Evolutionary conservation across 352 stramenopile genomes (phyloP), one percentile per base, ranked within the genome.

Genomic region (Pythium dissotocum): DNA sequence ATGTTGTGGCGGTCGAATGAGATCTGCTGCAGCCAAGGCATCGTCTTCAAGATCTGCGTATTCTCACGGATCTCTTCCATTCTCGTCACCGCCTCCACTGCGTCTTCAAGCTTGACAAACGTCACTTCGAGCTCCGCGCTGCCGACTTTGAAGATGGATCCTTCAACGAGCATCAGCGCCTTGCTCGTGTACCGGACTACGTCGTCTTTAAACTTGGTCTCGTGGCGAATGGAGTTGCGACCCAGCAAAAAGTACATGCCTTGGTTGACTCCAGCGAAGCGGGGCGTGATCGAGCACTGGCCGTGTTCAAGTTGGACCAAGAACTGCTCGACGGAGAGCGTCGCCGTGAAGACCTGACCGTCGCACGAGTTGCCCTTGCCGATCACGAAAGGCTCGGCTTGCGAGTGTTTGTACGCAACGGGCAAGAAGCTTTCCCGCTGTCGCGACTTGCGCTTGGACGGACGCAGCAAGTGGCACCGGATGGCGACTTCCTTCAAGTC

Each of bases 171-270:
- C 65, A 91, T 78, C n/a, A 92, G 61, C 26, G 84, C 80, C 32
- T 91, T 90, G 75, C 84, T 92, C 0, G 80, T 88, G 32, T 80
- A 77, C 13, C 83, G 80, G 33, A 92, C 73, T 44, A 88, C 42
- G 28, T 92, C 84, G 4, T 73, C 46, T 16, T 68, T 70, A 24
- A 75, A 68, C 24, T 61, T 70, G 2, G 42, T 51, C 40, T 77
- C 77, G 55, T 87, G 79, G 6, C 58, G 66, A 44, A 85, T 73
- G 24, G 61, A 70, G 42, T 90, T 76, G 6, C 82, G 79, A 0
- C 84, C 84, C 12, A 91, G 77, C 7, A 92, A 58, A 42, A 90
- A 91, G 48, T 91, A 92, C 63, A 87, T 80, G 16, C 82, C 84
- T 40, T 87, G 76, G 53, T 90, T 92, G 53, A 91, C 80, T 2